Percentiles rank a stretch among this genome's conserved stretches.
phyloP scores from a whole-genome alignment of 805 yeast genomes.

The Candida hungchunana region DNA sequence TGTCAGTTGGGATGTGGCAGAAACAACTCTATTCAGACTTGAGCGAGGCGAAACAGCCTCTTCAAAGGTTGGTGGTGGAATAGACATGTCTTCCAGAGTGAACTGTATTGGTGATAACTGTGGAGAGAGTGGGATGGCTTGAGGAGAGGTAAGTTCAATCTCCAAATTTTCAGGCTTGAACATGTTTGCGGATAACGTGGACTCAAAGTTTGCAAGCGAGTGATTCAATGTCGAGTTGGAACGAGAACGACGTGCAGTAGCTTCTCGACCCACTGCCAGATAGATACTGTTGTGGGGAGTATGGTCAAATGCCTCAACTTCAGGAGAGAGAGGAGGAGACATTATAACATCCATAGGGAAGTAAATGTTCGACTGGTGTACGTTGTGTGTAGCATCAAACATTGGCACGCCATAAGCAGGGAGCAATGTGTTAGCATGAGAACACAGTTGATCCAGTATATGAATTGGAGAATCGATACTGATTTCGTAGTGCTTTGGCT shows the following conservation, averaged over 20 bases:
- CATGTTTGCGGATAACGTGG: conserved; percentile 41
- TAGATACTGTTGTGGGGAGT: conserved; percentile 17
- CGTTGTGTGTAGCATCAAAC: conserved; percentile 4
- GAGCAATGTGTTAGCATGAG: conserved; percentile 72
- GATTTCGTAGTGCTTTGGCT: conserved; percentile 89
- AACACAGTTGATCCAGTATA: conserved; percentile 68
- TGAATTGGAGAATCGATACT: conserved; percentile 94
- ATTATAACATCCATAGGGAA: conserved; percentile 35
- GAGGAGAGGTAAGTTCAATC: conserved; percentile 53
- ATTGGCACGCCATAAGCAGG: conserved; percentile 57
- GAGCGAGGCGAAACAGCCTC: conserved; percentile 13
- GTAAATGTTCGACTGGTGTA: conserved; percentile 35
- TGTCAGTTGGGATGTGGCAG: no score
- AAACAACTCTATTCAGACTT: no score
- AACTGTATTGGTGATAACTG: conserved; percentile 39
- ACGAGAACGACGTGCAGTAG: conserved; percentile 23
- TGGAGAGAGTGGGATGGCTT: conserved; percentile 59
- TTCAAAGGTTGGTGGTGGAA: conserved; percentile 57
- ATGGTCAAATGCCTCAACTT: conserved; percentile 43
- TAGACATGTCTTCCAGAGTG: conserved; percentile 42
- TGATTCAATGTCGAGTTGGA: conserved; percentile 34
- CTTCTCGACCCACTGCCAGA: conserved; percentile 19
- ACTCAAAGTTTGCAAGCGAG: conserved; percentile 22
- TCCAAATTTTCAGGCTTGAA: conserved; percentile 51
- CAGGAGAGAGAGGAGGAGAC: conserved; percentile 54